Percentiles rank a stretch among this genome's conserved stretches.
phyloP scores from a whole-genome alignment of 371 early-diverging fungal species.

The Chytridium lagenaria region DNA sequence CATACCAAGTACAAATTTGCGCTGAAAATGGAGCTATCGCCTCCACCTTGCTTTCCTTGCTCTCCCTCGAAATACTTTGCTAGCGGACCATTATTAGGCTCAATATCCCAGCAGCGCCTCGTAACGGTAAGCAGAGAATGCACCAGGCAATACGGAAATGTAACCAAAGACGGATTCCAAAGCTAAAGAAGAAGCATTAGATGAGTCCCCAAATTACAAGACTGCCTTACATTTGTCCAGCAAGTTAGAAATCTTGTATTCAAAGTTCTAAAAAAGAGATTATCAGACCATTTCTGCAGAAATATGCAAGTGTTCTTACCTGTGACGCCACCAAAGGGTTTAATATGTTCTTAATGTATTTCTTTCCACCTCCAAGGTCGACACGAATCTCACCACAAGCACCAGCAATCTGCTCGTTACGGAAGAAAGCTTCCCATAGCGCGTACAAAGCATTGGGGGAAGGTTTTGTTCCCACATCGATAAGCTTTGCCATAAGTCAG shows the following conservation, averaged over 20 bases:
- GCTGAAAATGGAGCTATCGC: constrained; percentile 50
- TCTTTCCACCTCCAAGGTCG: constrained; percentile 58
- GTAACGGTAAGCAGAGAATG: constrained; percentile 88
- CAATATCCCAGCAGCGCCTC: constrained; percentile 41
- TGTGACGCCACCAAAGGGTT: constrained; percentile 88
- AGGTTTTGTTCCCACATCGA: constrained; percentile 94
- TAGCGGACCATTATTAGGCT: constrained; percentile 69
- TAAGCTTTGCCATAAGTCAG: constrained; percentile 52
- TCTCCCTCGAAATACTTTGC: constrained; percentile 92
- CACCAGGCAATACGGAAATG: constrained; percentile 87
- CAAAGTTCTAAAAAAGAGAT: constrained; percentile 58
- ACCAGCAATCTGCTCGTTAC: constrained; percentile 66
- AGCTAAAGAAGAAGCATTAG: constrained; percentile 77
- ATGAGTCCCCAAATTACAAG: constrained; percentile 82
- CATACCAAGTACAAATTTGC: constrained; percentile 73
- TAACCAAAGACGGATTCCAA: constrained; percentile 84
- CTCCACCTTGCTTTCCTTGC: constrained; percentile 32
- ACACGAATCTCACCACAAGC: constrained; percentile 66
- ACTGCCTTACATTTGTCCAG: constrained; percentile 37
- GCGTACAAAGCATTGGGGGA: constrained; percentile 81
- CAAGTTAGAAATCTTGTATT: constrained; percentile 57
- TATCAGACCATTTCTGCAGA: neutral
- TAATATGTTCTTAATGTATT: constrained; percentile 57
- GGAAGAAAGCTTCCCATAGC: constrained; percentile 63
- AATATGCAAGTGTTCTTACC: neutral